phyloP scores from a whole-genome alignment of 2,329 filamentous ascomycete species.

The Aspergillus jensenii region DNA sequence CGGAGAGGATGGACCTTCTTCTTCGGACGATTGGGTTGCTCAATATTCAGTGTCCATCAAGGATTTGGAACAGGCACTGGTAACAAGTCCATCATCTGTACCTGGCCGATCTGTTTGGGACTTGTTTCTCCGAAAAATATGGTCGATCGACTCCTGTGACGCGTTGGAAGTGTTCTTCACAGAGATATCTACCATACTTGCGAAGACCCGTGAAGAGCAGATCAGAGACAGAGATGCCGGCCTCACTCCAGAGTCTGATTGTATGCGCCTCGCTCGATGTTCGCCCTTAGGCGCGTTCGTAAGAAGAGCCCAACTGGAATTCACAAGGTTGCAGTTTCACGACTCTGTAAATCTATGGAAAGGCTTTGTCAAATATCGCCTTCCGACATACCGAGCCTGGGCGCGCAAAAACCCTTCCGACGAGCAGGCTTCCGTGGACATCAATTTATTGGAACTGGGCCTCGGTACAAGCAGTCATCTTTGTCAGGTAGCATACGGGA shows the following conservation, averaged over 20 bases:
- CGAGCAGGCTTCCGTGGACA: slow-evolving; percentile 56
- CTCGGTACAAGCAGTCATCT: slow-evolving; percentile 53
- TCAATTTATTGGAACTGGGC: slow-evolving; percentile 61
- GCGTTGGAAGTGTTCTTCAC: slow-evolving; percentile 76
- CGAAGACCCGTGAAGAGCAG: slow-evolving; percentile 62
- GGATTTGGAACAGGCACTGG: slow-evolving; percentile 50
- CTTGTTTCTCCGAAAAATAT: slow-evolving; percentile 74
- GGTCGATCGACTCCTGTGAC: slow-evolving; percentile 80
- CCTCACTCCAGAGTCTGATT: slow-evolving; percentile 49
- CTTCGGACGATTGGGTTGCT: slow-evolving; percentile 25
- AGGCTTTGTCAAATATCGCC: slow-evolving; percentile 75
- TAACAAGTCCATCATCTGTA: slow-evolving; percentile 50
- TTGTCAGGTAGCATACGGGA: slow-evolving; percentile 52
- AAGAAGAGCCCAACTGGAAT: slow-evolving; percentile 74
- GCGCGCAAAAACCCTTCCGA: slow-evolving; percentile 52
- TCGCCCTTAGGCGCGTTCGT: slow-evolving; percentile 83
- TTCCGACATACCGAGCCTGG: slow-evolving; percentile 67
- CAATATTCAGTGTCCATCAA: slow-evolving; percentile 40
- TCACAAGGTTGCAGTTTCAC: slow-evolving; percentile 74
- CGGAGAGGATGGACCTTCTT: slow-evolving; percentile 24
- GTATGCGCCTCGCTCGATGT: slow-evolving; percentile 65
- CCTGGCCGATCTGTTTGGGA: slow-evolving; percentile 87
- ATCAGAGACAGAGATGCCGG: slow-evolving; percentile 56
- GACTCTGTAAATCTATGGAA: slow-evolving; percentile 79
- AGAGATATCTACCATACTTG: slow-evolving; percentile 57